Percentiles rank a stretch among this genome's conserved stretches.
Conservation (phyloP, 2,329 filamentous ascomycete genomes). For the Teratosphaeriaceae sp. region DNA sequence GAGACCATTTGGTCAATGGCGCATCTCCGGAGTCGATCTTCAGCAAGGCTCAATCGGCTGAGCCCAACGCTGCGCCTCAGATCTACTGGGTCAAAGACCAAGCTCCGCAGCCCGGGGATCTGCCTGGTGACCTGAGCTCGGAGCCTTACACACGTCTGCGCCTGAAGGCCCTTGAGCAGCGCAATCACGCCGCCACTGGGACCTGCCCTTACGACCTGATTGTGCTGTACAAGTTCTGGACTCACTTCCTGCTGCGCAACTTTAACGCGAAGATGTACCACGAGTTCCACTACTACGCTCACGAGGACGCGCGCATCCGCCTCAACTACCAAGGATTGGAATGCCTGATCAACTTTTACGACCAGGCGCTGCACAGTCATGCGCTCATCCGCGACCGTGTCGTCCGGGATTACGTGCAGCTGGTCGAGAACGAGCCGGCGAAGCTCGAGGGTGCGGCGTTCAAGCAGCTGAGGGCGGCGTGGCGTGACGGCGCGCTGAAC, state of each 20-base stretch:
- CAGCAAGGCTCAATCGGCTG: constrained; percentile 8
- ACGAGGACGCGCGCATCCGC: constrained; percentile 54
- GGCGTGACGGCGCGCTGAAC: constrained; percentile 49
- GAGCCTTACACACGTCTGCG: constrained; percentile 45
- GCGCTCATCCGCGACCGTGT: constrained; percentile 47
- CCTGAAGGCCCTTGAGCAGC: constrained; percentile 45
- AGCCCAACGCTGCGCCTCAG: constrained; percentile 13
- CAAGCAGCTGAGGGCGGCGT: constrained; percentile 45
- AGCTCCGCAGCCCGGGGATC: constrained; percentile 35
- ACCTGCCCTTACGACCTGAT: constrained; percentile 53
- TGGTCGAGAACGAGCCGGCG: constrained; percentile 44
- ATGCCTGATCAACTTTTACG: constrained; percentile 61
- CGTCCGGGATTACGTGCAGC: constrained; percentile 48
- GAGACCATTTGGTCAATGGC: constrained; percentile 25
- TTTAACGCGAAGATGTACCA: constrained; percentile 71
- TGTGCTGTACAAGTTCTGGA: constrained; percentile 68
- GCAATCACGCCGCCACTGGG: constrained; percentile 37
- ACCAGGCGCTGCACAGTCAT: constrained; percentile 47
- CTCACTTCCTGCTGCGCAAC: constrained; percentile 62
- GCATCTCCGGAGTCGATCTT: too few species aligned
- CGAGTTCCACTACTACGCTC: constrained; percentile 62
- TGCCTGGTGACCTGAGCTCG: constrained; percentile 39
- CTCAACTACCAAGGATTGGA: constrained; percentile 51
- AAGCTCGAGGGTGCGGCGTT: constrained; percentile 40
- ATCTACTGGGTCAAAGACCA: constrained; percentile 48